These are phyloP conservation scores for Cyphellophora europaea DNA, from an alignment of 2,329 filamentous ascomycete genomes.

Conservation along the genomic window DNA sequence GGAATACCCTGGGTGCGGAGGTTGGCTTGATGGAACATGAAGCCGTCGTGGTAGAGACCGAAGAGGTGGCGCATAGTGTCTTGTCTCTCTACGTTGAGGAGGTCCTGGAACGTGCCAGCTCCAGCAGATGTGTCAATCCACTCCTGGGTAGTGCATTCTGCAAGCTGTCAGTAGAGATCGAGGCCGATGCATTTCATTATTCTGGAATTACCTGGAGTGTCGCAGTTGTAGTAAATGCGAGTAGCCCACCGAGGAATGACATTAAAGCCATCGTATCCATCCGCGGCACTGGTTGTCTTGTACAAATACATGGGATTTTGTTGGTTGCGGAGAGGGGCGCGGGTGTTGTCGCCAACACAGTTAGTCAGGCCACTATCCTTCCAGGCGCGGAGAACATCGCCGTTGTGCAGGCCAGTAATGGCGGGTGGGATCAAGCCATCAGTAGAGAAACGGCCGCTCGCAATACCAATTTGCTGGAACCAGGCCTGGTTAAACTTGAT, in stretches of 20 bases:
- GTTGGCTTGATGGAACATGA: conserved; percentile 60
- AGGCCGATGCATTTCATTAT: no score
- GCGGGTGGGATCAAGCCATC: conserved; percentile 53
- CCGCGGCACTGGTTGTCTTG: conserved; percentile 39
- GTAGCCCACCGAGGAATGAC: conserved; percentile 53
- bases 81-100: conserved; percentile 41
- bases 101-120: conserved; percentile 42
- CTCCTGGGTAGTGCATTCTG: conserved; percentile 47
- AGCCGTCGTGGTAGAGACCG: conserved; percentile 45
- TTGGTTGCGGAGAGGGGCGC: conserved; percentile 43
- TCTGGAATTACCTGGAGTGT: no score
- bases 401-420: conserved; percentile 56
- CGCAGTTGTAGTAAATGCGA: conserved; percentile 57
- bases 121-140: conserved; percentile 53
- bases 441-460: conserved; percentile 37
- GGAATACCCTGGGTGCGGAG: conserved; percentile 41
- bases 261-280: conserved; percentile 48
- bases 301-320: conserved; percentile 47
- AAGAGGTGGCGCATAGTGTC: conserved; percentile 50
- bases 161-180: no score
- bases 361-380: conserved; percentile 49
- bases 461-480: conserved; percentile 36
- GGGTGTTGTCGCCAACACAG: conserved; percentile 56
- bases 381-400: conserved; percentile 53
- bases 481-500: conserved; percentile 53